Percentiles rank a stretch among this genome's conserved stretches.
Conservation (phyloP, 2,329 filamentous ascomycete species). For the Myotisia sp. region DNA sequence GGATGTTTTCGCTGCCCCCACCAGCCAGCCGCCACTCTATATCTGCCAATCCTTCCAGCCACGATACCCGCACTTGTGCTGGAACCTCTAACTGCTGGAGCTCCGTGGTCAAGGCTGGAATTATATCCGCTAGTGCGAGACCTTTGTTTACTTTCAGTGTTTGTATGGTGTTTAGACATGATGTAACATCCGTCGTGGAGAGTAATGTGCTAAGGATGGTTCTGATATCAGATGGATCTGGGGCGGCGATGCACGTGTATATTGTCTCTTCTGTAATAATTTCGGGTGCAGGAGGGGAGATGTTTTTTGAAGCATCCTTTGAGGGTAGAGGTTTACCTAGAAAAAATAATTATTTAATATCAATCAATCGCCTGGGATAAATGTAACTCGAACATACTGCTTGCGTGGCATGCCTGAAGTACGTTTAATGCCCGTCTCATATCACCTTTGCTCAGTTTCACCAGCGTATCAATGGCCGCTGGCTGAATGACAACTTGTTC, state of each 20-base stretch:
- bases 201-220: slow-evolving; percentile 75
- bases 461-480: slow-evolving; percentile 69
- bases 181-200: slow-evolving; percentile 72
- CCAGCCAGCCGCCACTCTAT: slow-evolving; percentile 84
- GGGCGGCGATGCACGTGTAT: slow-evolving; percentile 93
- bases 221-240: slow-evolving; percentile 74
- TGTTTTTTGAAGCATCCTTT: slow-evolving; percentile 44
- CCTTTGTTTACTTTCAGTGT: slow-evolving; percentile 74
- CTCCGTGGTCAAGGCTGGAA: slow-evolving; percentile 74
- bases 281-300: slow-evolving; percentile 52
- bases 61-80: slow-evolving; percentile 72
- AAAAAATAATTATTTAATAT: slow-evolving; percentile 9
- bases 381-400: slow-evolving; percentile 44
- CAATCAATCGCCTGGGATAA: neutral
- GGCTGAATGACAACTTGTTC: slow-evolving; percentile 71
- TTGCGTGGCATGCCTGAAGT: slow-evolving; percentile 89
- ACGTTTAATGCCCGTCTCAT: slow-evolving; percentile 94
- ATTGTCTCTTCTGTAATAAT: slow-evolving; percentile 83
- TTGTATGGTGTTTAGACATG: slow-evolving; percentile 76
- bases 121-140: slow-evolving; percentile 81
- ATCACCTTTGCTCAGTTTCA: slow-evolving; percentile 81
- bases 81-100: slow-evolving; percentile 69
- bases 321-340: slow-evolving; percentile 53
- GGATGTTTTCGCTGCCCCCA: slow-evolving; percentile 72
- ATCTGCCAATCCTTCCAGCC: slow-evolving; percentile 81